These are phyloP conservation scores for Rhizopogon roseolus DNA, from an alignment of 768 basidiomycete genomes.

Conservation along the genomic window DNA sequence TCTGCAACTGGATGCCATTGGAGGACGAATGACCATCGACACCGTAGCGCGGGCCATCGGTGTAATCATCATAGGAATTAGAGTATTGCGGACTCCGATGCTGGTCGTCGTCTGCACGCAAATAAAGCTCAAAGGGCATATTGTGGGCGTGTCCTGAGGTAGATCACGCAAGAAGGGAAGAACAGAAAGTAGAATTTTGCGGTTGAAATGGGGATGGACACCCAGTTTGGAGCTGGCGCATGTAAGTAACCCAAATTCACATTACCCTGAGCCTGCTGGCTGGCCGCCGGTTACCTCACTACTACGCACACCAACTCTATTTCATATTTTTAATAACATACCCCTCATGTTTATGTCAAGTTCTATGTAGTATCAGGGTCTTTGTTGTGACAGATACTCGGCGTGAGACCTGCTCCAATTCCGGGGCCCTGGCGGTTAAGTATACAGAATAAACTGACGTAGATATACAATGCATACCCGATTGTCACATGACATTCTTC, in stretches of 20 bases:
- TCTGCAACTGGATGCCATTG: conserved; percentile 45
- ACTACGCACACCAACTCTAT: too few relatives aligned
- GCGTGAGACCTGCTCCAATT: too few relatives aligned
- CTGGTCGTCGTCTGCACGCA: conserved; percentile 20
- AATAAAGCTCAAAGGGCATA: conserved; percentile 42
- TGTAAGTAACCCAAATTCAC: not conserved
- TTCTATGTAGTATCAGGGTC: too few relatives aligned
- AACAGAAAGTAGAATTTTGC: not conserved
- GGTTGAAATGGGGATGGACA: not conserved
- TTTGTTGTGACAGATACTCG: too few relatives aligned
- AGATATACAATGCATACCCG: too few relatives aligned
- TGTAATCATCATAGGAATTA: conserved; percentile 5
- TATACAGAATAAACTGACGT: too few relatives aligned
- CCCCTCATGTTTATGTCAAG: too few relatives aligned
- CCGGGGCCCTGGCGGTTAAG: too few relatives aligned
- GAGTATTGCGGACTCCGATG: conserved; percentile 7
- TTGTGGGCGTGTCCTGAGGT: conserved; percentile 1
- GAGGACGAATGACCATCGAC: conserved; percentile 9
- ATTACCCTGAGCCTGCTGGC: not conserved
- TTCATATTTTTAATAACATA: too few relatives aligned
- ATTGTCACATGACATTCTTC: too few relatives aligned
- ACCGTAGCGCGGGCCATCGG: conserved; percentile 7
- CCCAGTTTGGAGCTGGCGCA: not conserved
- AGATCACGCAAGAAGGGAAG: not conserved
- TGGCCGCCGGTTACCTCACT: not conserved